Evolutionary conservation across 352 stramenopile species (phyloP), one percentile per base, ranked within the genome.

Genomic region (Pythium guiyangense): DNA sequence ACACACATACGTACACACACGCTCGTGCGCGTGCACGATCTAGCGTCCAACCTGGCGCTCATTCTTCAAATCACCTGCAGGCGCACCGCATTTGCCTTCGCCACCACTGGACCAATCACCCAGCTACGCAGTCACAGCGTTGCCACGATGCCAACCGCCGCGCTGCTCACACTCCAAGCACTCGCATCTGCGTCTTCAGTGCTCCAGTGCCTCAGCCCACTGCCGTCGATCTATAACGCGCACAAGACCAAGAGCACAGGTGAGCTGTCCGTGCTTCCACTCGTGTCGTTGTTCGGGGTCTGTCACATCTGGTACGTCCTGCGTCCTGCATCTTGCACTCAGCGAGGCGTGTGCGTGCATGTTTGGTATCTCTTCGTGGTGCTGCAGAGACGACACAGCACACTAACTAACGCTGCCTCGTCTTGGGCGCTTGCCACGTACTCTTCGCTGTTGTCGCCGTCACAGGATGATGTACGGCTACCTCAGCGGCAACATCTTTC

Each of bases 391-490:
- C n/a, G n/a, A n/a, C n/a, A n/a, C n/a, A n/a, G n/a, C n/a, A n/a
- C n/a, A n/a, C n/a, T n/a, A n/a, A n/a, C n/a, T n/a, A n/a, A n/a
- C n/a, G n/a, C n/a, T n/a, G n/a, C n/a, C n/a, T n/a, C n/a, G n/a
- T n/a, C n/a, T n/a, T n/a, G n/a, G n/a, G n/a, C n/a, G n/a, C n/a
- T n/a, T n/a, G n/a, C n/a, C n/a, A n/a, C n/a, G n/a, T n/a, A n/a
- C n/a, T n/a, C n/a, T n/a, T n/a, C n/a, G n/a, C n/a, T n/a, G n/a
- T n/a, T n/a, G n/a, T n/a, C n/a, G n/a, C n/a, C n/a, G n/a, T n/a
- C n/a, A 18, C 39, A 71, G 67, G 63, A 44, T 74, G 43, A 53
- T 74, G 39, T 74, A 71, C 35, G 66, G 66, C n/a, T 74, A 69
- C 63, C 49, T 74, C 34, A 63, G 55, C 11, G 51, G 64, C 17